A percentile compares a stretch with the other conserved stretches of the same genome.
These are phyloP conservation scores for Pseudocercospora fuligena DNA, from an alignment of 2,329 filamentous ascomycete species.

Conservation along the genomic window DNA sequence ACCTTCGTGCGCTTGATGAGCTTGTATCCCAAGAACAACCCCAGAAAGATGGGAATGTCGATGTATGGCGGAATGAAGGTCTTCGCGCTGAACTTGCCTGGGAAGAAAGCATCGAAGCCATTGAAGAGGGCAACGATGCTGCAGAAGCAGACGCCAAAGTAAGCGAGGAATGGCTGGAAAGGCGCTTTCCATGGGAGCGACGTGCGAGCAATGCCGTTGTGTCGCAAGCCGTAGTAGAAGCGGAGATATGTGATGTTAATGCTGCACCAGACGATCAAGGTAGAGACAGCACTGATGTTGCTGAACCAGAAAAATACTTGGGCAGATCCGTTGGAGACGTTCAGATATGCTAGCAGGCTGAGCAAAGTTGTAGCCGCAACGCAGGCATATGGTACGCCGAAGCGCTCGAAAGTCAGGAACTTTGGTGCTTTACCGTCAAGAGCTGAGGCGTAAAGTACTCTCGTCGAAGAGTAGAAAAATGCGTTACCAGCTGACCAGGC, in stretches of 20 bases:
- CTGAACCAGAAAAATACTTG: constrained; percentile 69
- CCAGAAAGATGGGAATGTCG: constrained; percentile 63
- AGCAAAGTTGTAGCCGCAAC: constrained; percentile 48
- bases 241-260: constrained; percentile 67
- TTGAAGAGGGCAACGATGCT: constrained; percentile 65
- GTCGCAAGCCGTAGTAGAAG: constrained; percentile 62
- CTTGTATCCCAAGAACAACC: constrained; percentile 62
- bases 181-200: constrained; percentile 67
- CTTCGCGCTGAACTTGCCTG: constrained; percentile 60
- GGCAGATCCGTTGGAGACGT: constrained; percentile 67
- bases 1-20: constrained; percentile 52
- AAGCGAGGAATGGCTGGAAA: constrained; percentile 67
- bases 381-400: constrained; percentile 59
- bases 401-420: constrained; percentile 53
- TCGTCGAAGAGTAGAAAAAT: constrained; percentile 59
- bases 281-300: constrained; percentile 69
- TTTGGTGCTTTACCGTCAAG: constrained; percentile 70
- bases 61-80: constrained; percentile 66
- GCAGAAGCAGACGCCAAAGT: constrained; percentile 62
- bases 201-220: constrained; percentile 61
- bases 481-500: constrained; percentile 64
- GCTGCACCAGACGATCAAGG: constrained; percentile 67
- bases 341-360: constrained; percentile 60
- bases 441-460: constrained; percentile 60
- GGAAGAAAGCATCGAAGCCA: constrained; percentile 65